These are phyloP conservation scores for Mycena metata DNA, from an alignment of 768 basidiomycete species.

Conservation along the genomic window DNA sequence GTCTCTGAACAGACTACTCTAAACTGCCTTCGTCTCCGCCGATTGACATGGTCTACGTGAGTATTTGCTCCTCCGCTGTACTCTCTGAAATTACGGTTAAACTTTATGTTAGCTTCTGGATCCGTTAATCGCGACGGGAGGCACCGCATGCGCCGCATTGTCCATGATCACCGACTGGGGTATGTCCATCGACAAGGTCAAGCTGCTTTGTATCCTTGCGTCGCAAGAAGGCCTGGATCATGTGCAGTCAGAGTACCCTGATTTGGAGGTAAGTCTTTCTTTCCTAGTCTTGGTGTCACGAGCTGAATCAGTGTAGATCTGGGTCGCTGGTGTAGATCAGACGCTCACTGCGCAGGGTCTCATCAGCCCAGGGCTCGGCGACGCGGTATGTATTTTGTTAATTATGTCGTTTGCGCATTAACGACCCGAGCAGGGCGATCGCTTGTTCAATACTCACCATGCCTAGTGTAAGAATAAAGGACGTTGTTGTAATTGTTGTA, in stretches of 20 bases:
- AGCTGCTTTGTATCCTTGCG: conserved; percentile 85
- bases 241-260: conserved; percentile 78
- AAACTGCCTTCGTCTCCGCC: conserved; percentile 84
- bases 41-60: conserved; percentile 80
- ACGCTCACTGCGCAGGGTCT: conserved; percentile 80
- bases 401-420: neutral
- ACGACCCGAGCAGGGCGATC: conserved; percentile 74
- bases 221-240: conserved; percentile 79
- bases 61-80: neutral
- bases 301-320: conserved; percentile 70
- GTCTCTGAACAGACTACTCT: conserved; percentile 76
- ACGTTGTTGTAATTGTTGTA: neutral
- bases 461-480: conserved; percentile 40
- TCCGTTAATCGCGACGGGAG: conserved; percentile 94
- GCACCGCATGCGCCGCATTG: conserved; percentile 90
- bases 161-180: conserved; percentile 91
- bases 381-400: conserved; percentile 72
- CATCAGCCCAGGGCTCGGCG: conserved; percentile 92
- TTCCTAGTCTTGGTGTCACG: conserved; percentile 9
- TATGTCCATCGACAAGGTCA: conserved; percentile 79
- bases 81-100: neutral
- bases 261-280: conserved; percentile 74
- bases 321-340: conserved; percentile 87
- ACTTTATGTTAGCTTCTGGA: conserved; percentile 69
- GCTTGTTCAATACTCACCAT: conserved; percentile 82